Conservation (phyloP, 2,329 filamentous ascomycete species). For the Epichloe gansuensis region DNA sequence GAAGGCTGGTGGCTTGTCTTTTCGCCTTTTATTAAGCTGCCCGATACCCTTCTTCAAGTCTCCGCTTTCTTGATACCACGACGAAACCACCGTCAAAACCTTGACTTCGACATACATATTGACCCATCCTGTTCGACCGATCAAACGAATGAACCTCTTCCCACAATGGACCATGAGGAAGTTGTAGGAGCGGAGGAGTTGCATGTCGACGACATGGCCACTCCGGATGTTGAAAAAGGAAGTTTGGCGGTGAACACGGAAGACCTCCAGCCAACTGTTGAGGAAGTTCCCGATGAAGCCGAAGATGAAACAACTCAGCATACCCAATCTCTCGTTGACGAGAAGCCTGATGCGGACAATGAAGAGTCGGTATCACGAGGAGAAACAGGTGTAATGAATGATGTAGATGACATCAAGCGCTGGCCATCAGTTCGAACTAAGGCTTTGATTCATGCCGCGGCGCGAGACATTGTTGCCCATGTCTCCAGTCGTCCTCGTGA, state of each 20-base stretch:
- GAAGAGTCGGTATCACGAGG: conserved; percentile 1
- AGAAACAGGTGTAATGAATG: conserved; percentile 11
- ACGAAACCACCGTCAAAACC: conserved; percentile 19
- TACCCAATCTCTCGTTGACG: background rate
- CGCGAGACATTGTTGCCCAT: conserved; percentile 35
- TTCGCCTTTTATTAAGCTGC: background rate
- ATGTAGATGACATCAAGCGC: conserved; percentile 15
- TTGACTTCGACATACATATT: conserved; percentile 36
- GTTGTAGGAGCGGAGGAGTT: background rate
- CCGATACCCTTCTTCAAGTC: background rate
- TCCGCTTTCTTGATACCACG: conserved; percentile 11
- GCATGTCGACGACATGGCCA: background rate
- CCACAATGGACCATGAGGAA: conserved; percentile 5
- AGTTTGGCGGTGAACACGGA: background rate
- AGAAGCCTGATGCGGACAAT: background rate
- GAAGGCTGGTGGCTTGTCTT: background rate
- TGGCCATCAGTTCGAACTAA: conserved; percentile 34
- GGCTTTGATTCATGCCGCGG: conserved; percentile 40
- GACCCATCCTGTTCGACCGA: conserved; percentile 31
- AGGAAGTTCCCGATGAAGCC: conserved; percentile 2
- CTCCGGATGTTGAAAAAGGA: background rate
- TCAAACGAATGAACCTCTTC: conserved; percentile 7
- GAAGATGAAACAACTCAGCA: background rate
- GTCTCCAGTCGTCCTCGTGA: conserved; percentile 13
- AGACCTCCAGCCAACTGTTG: conserved; percentile 2